phyloP scores from a whole-genome alignment of 2,329 filamentous ascomycete species.

The Cercospora canescens region DNA sequence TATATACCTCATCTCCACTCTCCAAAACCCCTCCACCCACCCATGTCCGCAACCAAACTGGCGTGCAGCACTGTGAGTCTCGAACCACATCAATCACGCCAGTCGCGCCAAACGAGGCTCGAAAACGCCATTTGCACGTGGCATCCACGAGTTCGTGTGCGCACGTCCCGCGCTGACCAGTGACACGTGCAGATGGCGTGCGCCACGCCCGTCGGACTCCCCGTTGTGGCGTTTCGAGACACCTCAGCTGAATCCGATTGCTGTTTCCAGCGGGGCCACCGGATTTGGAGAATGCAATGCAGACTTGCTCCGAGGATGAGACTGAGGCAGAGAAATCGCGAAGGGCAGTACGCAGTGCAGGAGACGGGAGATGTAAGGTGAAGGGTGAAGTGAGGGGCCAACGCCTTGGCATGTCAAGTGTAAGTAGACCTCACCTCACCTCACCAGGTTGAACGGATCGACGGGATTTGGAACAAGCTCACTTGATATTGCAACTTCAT shows the following conservation, averaged over 20 bases:
- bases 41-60: not conserved
- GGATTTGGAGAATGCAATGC: not conserved
- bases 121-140: conserved; percentile 1
- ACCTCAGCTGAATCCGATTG: not conserved
- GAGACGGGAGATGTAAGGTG: not conserved
- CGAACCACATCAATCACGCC: not conserved
- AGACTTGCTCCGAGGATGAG: not conserved
- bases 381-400: not conserved
- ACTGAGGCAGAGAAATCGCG: not conserved
- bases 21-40: not conserved
- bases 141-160: not conserved
- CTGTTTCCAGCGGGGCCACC: not conserved
- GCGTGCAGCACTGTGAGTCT: not conserved
- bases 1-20: not conserved
- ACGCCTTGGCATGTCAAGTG: not conserved
- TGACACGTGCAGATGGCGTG: conserved; percentile 6
- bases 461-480: no score
- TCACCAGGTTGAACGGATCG: no score
- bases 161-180: not conserved
- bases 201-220: conserved; percentile 3
- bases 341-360: not conserved
- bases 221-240: conserved; percentile 4
- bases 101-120: not conserved
- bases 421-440: not conserved
- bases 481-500: no score